phyloP scores from a whole-genome alignment of 768 basidiomycete species.

The Kwoniella newhampshirensis region DNA sequence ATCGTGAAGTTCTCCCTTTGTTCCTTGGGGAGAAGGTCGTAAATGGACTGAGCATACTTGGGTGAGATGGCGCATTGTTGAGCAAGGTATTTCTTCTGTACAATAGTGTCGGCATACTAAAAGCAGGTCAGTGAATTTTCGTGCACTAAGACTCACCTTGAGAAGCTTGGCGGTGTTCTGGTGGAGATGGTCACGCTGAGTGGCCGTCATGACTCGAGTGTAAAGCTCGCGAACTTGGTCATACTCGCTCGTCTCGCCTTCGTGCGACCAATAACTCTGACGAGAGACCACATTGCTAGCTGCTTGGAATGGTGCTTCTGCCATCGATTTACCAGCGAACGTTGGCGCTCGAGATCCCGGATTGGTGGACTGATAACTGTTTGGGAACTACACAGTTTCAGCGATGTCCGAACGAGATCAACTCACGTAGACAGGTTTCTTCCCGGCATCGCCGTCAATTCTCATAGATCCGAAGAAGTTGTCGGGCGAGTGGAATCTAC shows the following conservation, averaged over 20 bases:
- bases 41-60: constrained; percentile 43
- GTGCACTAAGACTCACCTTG: constrained; percentile 19
- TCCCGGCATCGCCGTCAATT: constrained; percentile 38
- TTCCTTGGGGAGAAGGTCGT: constrained; percentile 42
- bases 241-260: constrained; percentile 49
- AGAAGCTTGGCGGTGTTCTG: constrained; percentile 46
- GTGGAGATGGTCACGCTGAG: constrained; percentile 48
- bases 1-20: constrained; percentile 31
- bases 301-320: constrained; percentile 44
- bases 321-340: constrained; percentile 28
- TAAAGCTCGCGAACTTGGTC: constrained; percentile 51
- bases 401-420: background rate
- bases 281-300: constrained; percentile 43
- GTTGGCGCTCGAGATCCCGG: constrained; percentile 30
- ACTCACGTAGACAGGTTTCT: constrained; percentile 41
- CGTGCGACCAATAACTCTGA: constrained; percentile 45
- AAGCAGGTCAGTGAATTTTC: background rate
- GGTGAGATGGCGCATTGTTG: constrained; percentile 48
- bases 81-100: constrained; percentile 46
- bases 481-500: constrained; percentile 45
- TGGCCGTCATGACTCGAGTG: constrained; percentile 37
- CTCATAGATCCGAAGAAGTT: constrained; percentile 49
- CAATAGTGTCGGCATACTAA: constrained; percentile 48
- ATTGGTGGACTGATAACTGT: constrained; percentile 32
- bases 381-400: constrained; percentile 19